Evolutionary conservation across 495 filamentous ascomycete species (phyloP).

Genomic region (Talaromyces adpressus): DNA sequence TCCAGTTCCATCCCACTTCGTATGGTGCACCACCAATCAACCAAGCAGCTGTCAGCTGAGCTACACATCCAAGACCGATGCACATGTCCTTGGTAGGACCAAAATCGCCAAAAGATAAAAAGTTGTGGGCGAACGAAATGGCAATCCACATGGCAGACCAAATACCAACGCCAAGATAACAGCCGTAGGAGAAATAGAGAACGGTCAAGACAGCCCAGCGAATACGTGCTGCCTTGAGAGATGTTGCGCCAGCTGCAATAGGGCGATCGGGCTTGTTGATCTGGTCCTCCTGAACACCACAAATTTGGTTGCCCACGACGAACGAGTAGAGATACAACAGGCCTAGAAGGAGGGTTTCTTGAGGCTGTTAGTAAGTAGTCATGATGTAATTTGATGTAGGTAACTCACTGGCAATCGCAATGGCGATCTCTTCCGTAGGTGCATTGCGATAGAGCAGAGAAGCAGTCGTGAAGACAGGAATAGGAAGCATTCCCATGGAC

Average conservation of each 20-base stretch:
- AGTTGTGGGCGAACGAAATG: conserved; percentile 6
- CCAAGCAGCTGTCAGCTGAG: conserved; percentile 7
- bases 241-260: conserved; percentile 1
- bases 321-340: conserved; percentile 5
- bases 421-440: background rate
- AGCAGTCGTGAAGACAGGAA: conserved; percentile 4
- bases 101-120: conserved; percentile 6
- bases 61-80: conserved; percentile 2
- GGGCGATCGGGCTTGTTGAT: conserved; percentile 10
- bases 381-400: background rate
- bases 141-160: conserved; percentile 8
- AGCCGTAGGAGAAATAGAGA: conserved; percentile 3
- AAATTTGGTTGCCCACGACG: conserved; percentile 7
- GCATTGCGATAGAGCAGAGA: conserved; percentile 7
- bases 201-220: conserved; percentile 6
- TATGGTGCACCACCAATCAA: conserved; percentile 6
- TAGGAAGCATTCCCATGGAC: conserved; percentile 6
- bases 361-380: background rate
- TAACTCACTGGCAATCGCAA: conserved; percentile 1
- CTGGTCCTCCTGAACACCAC: conserved; percentile 2
- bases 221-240: conserved; percentile 1
- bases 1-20: conserved; percentile 8
- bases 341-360: conserved; percentile 3
- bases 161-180: conserved; percentile 2
- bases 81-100: conserved; percentile 9